Evolutionary conservation across 768 basidiomycete genomes (phyloP), one percentile per base, ranked within the genome.

Genomic region (Crepidotus variabilis): DNA sequence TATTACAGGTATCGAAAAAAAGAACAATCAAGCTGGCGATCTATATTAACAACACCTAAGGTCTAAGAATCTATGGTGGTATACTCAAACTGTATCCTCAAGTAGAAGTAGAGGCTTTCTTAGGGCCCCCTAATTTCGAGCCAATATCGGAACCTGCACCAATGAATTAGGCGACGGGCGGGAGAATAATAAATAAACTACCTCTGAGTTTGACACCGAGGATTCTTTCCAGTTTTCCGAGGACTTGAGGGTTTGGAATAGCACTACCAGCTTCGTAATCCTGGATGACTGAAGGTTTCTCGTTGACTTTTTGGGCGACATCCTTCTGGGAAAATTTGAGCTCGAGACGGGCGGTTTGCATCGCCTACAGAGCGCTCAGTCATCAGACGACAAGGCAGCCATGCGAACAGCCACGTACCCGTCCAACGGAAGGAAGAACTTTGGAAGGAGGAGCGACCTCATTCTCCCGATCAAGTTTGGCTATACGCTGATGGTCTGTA

Each of bases 401-500:
- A 47, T 18, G 39, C 57, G 61, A 22, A n/a, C 51, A 46, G 50
- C 60, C 52, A 70, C 80, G 45, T 67, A 88, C 90, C 71, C 85
- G 86, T 60, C 90, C 90, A 59, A 90, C 90, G 21, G 77, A 78
- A 8, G 85, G 78, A 1, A 78, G 69, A 61, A 98, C 75, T 74
- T 93, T 96, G 52, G 88, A 62, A 48, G 95, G 95, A 6, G 94
- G 94, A 8, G 94, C 92, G 21, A 96, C 94, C 66, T 96, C 94
- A 70, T 98, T 95, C 64, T 97, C 93, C 46, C 92, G 85, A 71
- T 95, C 94, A 45, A 98, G 86, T 67, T 95, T 95, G 22, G 90
- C 94, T 68, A 95, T 94, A 55, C 84, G 85, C 68, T 94, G 92
- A 75, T 96, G 93, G 73, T 98, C 94, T 60, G 92, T 90, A 34